phyloP scores from a whole-genome alignment of 495 filamentous ascomycete species.

The Hypoxylon lenormandii region DNA sequence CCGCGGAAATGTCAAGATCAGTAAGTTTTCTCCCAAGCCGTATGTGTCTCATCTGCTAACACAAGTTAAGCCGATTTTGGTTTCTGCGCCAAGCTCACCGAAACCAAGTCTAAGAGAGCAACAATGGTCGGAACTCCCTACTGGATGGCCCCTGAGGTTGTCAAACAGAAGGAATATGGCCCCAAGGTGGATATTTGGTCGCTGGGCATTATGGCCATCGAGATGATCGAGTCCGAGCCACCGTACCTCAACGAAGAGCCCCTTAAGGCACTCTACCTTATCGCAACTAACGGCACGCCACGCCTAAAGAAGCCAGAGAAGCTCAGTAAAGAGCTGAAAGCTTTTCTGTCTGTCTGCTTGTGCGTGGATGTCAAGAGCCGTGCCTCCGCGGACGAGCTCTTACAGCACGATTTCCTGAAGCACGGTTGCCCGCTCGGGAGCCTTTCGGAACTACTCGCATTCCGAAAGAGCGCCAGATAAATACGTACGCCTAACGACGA shows the following conservation, averaged over 20 bases:
- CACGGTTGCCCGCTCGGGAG: conserved; percentile 82
- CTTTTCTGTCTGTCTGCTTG: conserved; percentile 92
- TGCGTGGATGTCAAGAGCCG: conserved; percentile 96
- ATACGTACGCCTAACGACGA: conserved; percentile 37
- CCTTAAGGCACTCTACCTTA: conserved; percentile 94
- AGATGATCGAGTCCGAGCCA: conserved; percentile 99
- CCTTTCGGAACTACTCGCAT: conserved; percentile 86
- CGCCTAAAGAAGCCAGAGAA: conserved; percentile 97
- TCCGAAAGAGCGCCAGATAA: conserved; percentile 69
- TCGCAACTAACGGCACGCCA: conserved; percentile 97
- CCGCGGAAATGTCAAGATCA: conserved; percentile 96
- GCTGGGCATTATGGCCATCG: conserved; percentile 98
- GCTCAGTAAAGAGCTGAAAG: conserved; percentile 94
- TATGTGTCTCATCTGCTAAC: conserved; percentile 49
- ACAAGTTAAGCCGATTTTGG: conserved; percentile 85
- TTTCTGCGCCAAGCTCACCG: conserved; percentile 98
- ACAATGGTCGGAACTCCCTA: conserved; percentile 99
- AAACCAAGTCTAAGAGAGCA: conserved; percentile 93
- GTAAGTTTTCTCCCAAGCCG: conserved; percentile 64
- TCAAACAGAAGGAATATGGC: conserved; percentile 98
- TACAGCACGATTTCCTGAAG: conserved; percentile 81
- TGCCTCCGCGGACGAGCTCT: conserved; percentile 87
- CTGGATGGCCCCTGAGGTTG: conserved; percentile 99
- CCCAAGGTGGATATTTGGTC: conserved; percentile 99
- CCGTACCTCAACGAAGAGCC: conserved; percentile 98